A percentile compares a stretch with the other conserved stretches of the same genome.
These are phyloP conservation scores for Toxicodendron radicans DNA, from an alignment of 345 rosid species.

Conservation along the genomic window DNA sequence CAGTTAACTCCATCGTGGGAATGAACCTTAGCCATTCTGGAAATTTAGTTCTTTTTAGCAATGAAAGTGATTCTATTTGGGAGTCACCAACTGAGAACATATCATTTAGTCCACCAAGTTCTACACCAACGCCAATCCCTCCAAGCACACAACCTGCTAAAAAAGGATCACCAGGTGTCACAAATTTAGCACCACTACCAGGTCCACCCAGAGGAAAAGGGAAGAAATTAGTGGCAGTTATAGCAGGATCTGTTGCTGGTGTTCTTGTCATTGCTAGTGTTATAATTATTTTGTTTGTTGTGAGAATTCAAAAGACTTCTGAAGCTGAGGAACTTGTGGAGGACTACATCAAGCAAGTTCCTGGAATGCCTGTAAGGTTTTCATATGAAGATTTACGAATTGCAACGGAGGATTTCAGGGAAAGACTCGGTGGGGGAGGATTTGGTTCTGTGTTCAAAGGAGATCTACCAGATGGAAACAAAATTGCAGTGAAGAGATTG, in stretches of 20 bases:
- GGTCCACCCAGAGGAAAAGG: neutral
- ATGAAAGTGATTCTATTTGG: constrained; percentile 5
- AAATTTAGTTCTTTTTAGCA: constrained; percentile 13
- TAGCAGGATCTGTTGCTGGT: constrained; percentile 8
- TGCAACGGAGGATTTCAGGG: constrained; percentile 20
- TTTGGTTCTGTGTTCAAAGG: constrained; percentile 29
- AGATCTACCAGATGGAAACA: constrained; percentile 8
- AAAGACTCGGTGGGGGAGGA: constrained; percentile 20
- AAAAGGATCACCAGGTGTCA: neutral
- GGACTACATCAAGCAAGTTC: constrained; percentile 18
- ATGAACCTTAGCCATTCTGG: constrained; percentile 12
- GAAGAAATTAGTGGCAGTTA: neutral
- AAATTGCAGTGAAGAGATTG: constrained; percentile 23
- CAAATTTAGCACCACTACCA: neutral
- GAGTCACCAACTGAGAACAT: neutral
- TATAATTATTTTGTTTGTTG: neutral
- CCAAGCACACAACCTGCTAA: neutral
- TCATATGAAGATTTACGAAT: constrained; percentile 15
- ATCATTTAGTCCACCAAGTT: neutral
- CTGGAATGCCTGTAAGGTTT: constrained; percentile 24
- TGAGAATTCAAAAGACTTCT: neutral
- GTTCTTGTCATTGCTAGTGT: neutral
- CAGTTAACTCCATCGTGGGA: neutral
- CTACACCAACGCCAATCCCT: neutral
- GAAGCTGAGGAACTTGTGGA: constrained; percentile 16